Evolutionary conservation across 2,329 filamentous ascomycete species (phyloP).

Genomic region (Aphanocladium album): DNA sequence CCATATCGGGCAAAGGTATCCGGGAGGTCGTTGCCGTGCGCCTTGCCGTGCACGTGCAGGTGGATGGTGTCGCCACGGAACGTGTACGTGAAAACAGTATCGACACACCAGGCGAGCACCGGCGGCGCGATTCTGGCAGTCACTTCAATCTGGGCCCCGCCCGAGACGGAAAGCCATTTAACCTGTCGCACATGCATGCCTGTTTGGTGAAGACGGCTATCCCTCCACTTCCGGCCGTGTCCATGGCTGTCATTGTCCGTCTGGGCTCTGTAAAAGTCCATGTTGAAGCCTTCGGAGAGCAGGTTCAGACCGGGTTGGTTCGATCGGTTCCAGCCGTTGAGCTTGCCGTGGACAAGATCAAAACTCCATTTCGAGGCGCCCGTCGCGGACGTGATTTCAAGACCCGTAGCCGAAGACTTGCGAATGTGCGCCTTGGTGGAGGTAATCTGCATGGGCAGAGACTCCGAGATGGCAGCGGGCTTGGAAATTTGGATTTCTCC

Average conservation of each 20-base stretch:
- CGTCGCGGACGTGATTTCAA: conserved; percentile 31
- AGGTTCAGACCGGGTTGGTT: conserved; percentile 29
- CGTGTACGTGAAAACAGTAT: conserved; percentile 48
- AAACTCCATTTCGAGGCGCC: conserved; percentile 38
- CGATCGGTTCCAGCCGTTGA: conserved; percentile 37
- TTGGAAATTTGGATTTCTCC: conserved; percentile 40
- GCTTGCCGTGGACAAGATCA: conserved; percentile 36
- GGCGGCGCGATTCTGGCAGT: conserved; percentile 56
- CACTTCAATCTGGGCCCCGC: conserved; percentile 37
- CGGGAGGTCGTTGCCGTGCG: conserved; percentile 45
- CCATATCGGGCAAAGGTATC: conserved; percentile 59
- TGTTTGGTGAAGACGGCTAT: conserved; percentile 41
- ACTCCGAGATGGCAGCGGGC: conserved; percentile 24
- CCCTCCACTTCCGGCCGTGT: conserved; percentile 55
- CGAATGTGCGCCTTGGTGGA: conserved; percentile 21
- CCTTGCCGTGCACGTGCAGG: conserved; percentile 45
- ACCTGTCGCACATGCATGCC: conserved; percentile 36
- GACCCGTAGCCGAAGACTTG: conserved; percentile 13
- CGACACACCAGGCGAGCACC: conserved; percentile 56
- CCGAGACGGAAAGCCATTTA: conserved; percentile 27
- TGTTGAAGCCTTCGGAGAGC: conserved; percentile 38
- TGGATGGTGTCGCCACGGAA: conserved; percentile 45
- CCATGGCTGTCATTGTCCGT: conserved; percentile 61
- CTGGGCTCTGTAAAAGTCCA: conserved; percentile 59
- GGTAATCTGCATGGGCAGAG: conserved; percentile 15